A percentile compares a stretch with the other conserved stretches of the same genome.
phyloP scores from a whole-genome alignment of 192 early-diverging fungal species.

The Pilaira anomala region DNA sequence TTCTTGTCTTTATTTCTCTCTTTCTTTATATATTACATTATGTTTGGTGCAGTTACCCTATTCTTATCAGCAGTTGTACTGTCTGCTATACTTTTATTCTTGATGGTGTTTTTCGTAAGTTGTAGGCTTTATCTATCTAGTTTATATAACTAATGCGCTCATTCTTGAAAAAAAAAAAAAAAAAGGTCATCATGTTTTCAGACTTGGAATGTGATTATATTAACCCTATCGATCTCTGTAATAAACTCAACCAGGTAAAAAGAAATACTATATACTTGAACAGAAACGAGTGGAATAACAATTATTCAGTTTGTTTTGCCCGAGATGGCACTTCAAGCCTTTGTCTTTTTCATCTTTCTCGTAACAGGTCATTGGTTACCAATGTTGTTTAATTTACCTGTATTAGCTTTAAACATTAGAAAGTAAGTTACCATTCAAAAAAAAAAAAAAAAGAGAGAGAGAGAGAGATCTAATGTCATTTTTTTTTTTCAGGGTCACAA shows the following conservation, averaged over 20 bases:
- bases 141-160: no score
- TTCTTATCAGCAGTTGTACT: conserved; percentile 87
- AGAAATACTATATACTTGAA: background rate
- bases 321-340: conserved; percentile 76
- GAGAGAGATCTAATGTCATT: background rate
- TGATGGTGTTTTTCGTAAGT: conserved; percentile 88
- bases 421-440: conserved; percentile 61
- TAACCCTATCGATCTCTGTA: conserved; percentile 96
- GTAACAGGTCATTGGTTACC: conserved; percentile 83
- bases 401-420: conserved; percentile 76
- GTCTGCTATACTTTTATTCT: conserved; percentile 84
- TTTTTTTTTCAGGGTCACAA: conserved; percentile 55
- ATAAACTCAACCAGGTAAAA: conserved; percentile 83
- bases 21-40: conserved; percentile 10
- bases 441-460: background rate
- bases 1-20: background rate
- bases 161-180: no score
- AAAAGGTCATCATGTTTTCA: conserved; percentile 42
- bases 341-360: conserved; percentile 75
- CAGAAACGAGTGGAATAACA: background rate
- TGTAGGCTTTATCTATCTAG: background rate
- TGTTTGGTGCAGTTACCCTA: conserved; percentile 57
- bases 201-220: conserved; percentile 93
- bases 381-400: conserved; percentile 75
- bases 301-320: conserved; percentile 81